These are phyloP conservation scores for Diaporthe sp. DNA, from an alignment of 2,329 filamentous ascomycete species.

Conservation along the genomic window DNA sequence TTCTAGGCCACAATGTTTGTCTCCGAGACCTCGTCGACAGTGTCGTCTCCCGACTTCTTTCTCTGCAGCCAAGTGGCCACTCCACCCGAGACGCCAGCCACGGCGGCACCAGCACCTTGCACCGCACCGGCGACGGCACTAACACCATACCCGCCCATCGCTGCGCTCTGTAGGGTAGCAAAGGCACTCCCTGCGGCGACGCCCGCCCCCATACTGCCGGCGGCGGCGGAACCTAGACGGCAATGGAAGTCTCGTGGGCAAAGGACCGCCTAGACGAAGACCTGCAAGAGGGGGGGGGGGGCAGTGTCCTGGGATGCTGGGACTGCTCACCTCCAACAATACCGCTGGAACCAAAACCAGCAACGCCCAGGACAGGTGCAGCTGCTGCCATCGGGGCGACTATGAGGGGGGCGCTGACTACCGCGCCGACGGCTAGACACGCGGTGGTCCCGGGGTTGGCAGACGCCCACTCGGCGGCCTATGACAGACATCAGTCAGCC, in stretches of 20 bases:
- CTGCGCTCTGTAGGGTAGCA: slow-evolving; percentile 45
- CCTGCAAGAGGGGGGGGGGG: too few relatives aligned
- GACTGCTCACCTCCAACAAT: slow-evolving; percentile 36
- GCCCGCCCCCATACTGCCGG: slow-evolving; percentile 41
- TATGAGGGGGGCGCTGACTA: not conserved
- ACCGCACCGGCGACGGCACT: slow-evolving; percentile 38
- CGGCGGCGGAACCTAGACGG: slow-evolving; percentile 45
- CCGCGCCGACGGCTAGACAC: slow-evolving; percentile 8
- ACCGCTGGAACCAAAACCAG: slow-evolving; percentile 39
- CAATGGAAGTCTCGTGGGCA: not conserved
- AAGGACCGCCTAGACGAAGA: too few relatives aligned
- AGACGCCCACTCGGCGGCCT: slow-evolving; percentile 28
- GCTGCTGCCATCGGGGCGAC: slow-evolving; percentile 39
- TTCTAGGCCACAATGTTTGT: too few relatives aligned
- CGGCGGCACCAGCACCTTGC: slow-evolving; percentile 36
- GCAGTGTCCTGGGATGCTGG: too few relatives aligned
- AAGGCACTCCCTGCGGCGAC: slow-evolving; percentile 44
- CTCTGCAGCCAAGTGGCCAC: slow-evolving; percentile 9
- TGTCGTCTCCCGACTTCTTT: not conserved
- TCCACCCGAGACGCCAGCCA: slow-evolving; percentile 19
- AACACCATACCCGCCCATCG: slow-evolving; percentile 44
- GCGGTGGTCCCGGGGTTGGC: slow-evolving; percentile 24
- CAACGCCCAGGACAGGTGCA: slow-evolving; percentile 29
- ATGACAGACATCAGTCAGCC: not conserved
- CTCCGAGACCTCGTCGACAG: too few relatives aligned